Percentiles rank a stretch among this genome's conserved stretches.
Conservation (phyloP, 202 grass and related monocot genomes). For the Schoenoplectus tabernaemontani region DNA sequence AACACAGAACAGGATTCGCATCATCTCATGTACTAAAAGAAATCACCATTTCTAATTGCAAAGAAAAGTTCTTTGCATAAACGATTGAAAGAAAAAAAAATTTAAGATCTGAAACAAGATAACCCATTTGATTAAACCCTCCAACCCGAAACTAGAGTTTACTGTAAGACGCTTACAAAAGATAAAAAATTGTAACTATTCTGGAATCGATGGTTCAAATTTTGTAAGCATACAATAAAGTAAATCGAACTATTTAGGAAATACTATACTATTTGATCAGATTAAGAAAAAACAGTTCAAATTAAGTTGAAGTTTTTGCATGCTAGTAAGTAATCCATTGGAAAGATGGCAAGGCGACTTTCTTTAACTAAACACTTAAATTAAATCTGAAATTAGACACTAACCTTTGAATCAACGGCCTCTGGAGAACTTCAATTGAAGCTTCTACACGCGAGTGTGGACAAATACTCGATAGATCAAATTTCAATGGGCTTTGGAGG, state of each 20-base stretch:
- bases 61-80: not conserved
- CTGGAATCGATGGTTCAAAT: not conserved
- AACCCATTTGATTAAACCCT: slow-evolving; percentile 4
- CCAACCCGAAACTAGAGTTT: not conserved
- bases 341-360: not conserved
- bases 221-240: not conserved
- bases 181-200: slow-evolving; percentile 3
- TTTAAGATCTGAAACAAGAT: slow-evolving; percentile 1
- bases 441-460: not conserved
- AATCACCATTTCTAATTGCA: not conserved
- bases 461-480: slow-evolving; percentile 8
- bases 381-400: slow-evolving; percentile 17
- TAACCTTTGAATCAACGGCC: not conserved
- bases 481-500: not conserved
- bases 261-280: not conserved
- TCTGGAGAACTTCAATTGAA: not conserved
- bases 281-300: not conserved
- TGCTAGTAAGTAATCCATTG: not conserved
- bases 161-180: not conserved
- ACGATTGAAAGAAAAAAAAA: not conserved
- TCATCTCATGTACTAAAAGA: not conserved
- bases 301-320: not conserved
- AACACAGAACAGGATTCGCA: not conserved
- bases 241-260: not conserved
- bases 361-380: not conserved